Conservation (phyloP, 2,329 filamentous ascomycete species). For the Penicillium vulpinum region DNA sequence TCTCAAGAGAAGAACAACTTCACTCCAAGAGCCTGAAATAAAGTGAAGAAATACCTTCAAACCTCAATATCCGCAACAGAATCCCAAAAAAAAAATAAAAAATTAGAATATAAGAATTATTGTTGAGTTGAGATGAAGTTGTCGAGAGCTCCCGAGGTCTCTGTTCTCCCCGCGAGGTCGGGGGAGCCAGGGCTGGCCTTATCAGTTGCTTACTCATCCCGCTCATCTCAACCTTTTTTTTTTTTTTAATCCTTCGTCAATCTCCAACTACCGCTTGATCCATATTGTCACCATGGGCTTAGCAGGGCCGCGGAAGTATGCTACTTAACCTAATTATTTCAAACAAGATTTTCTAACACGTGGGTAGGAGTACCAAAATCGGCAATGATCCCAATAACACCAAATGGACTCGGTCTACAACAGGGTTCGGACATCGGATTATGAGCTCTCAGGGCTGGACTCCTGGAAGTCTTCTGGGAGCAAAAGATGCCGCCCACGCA, state of each 20-base stretch:
- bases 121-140: not conserved
- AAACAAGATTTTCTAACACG: not conserved
- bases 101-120: not conserved
- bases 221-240: conserved; percentile 7
- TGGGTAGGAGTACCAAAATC: conserved; percentile 65
- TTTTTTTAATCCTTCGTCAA: conserved; percentile 2
- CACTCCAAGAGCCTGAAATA: not conserved
- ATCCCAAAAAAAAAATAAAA: not conserved
- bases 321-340: not conserved
- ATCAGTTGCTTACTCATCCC: conserved; percentile 23
- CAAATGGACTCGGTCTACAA: conserved; percentile 80
- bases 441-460: conserved; percentile 87
- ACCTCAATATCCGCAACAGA: not conserved
- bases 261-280: not conserved
- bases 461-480: conserved; percentile 79
- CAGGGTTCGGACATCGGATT: conserved; percentile 85
- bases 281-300: conserved; percentile 60
- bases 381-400: conserved; percentile 94
- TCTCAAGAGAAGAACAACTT: not conserved
- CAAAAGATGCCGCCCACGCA: conserved; percentile 71
- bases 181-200: conserved; percentile 18
- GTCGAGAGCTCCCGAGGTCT: not conserved
- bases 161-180: not conserved
- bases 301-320: conserved; percentile 66
- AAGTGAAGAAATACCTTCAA: not conserved